Evolutionary conservation across 2,329 filamentous ascomycete genomes (phyloP).

Genomic region (Chaetomium strumarium): DNA sequence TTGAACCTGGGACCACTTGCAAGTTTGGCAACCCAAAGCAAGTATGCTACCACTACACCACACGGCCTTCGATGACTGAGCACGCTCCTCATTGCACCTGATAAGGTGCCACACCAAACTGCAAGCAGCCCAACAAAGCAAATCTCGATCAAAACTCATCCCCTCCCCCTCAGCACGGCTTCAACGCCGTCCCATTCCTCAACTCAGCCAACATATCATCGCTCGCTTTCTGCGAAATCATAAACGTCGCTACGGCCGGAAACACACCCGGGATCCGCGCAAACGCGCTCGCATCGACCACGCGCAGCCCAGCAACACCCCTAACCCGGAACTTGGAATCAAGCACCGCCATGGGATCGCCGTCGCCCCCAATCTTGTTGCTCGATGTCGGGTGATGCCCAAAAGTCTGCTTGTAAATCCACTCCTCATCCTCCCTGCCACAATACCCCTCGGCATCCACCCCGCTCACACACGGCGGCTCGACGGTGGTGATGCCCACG

Average conservation of each 20-base stretch:
- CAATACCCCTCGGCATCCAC: slow-evolving; percentile 22
- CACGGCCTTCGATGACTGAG: background rate
- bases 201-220: slow-evolving; percentile 44
- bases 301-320: slow-evolving; percentile 49
- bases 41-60: background rate
- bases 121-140: too few relatives aligned
- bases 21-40: background rate
- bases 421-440: slow-evolving; percentile 33
- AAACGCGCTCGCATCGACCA: slow-evolving; percentile 50
- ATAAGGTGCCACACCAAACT: too few relatives aligned
- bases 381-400: slow-evolving; percentile 55
- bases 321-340: slow-evolving; percentile 52
- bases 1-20: background rate
- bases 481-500: slow-evolving; percentile 20
- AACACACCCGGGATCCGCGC: slow-evolving; percentile 44
- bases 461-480: slow-evolving; percentile 19
- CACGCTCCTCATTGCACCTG: too few relatives aligned
- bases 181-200: too few relatives aligned
- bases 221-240: slow-evolving; percentile 56
- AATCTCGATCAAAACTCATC: too few relatives aligned
- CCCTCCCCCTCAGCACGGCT: too few relatives aligned
- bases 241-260: slow-evolving; percentile 48
- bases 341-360: slow-evolving; percentile 51
- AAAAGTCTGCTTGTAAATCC: slow-evolving; percentile 40
- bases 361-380: slow-evolving; percentile 48